phyloP scores from a whole-genome alignment of 2,329 filamentous ascomycete species.

The Alternaria dauci region DNA sequence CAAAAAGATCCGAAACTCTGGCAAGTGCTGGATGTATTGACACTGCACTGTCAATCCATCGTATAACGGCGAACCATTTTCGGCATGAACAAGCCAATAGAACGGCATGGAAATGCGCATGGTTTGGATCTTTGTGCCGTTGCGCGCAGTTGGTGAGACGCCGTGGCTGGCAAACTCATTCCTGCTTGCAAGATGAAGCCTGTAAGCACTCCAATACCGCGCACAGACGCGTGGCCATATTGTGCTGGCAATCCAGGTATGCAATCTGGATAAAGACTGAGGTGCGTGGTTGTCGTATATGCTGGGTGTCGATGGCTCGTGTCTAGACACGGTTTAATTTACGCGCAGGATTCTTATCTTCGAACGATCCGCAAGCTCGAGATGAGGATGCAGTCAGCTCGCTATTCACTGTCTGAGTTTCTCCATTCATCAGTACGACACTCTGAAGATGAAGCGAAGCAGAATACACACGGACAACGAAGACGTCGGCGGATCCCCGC shows the following conservation, averaged over 20 bases:
- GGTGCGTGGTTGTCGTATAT: not conserved
- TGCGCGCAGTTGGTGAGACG: constrained; percentile 9
- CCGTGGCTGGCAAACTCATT: not conserved
- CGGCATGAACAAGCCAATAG: constrained; percentile 9
- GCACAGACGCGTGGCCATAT: not conserved
- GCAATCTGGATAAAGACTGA: constrained; percentile 3
- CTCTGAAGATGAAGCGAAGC: constrained; percentile 33
- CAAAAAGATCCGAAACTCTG: constrained; percentile 1
- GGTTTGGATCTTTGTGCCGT: not conserved
- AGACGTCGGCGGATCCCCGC: constrained; percentile 23
- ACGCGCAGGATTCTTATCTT: constrained; percentile 1
- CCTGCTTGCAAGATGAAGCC: not conserved
- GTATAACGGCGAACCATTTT: not conserved
- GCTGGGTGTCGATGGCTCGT: constrained; percentile 2
- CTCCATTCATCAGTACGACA: constrained; percentile 15
- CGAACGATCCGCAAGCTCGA: not conserved
- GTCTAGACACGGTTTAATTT: constrained; percentile 8
- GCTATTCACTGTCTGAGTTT: not conserved
- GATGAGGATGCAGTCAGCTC: constrained; percentile 10
- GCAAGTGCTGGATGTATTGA: not conserved
- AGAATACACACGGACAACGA: constrained; percentile 26
- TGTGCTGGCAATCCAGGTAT: not conserved
- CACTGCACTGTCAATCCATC: constrained; percentile 10
- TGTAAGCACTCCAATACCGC: constrained; percentile 1
- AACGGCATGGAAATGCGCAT: not conserved